Percentiles rank a stretch among this genome's conserved stretches.
Conservation (phyloP, 495 filamentous ascomycete species). For the Trypethelium eluteriae region DNA sequence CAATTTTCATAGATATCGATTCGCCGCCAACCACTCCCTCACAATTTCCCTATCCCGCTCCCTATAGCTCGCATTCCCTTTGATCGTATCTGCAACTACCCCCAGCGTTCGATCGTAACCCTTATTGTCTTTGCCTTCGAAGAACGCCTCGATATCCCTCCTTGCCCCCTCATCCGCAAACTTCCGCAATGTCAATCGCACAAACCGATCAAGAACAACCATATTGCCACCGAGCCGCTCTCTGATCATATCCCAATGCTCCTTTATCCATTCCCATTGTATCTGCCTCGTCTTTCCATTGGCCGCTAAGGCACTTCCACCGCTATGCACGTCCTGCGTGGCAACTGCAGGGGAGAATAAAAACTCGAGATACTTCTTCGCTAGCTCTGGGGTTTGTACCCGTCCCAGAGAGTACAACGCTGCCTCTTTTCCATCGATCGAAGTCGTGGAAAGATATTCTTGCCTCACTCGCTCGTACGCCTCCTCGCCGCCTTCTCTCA, state of each 20-base stretch:
- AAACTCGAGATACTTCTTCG: constrained; percentile 64
- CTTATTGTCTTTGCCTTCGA: constrained; percentile 68
- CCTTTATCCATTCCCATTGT: constrained; percentile 77
- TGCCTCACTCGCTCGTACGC: constrained; percentile 70
- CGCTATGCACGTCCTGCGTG: constrained; percentile 78
- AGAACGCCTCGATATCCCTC: constrained; percentile 75
- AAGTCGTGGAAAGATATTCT: constrained; percentile 70
- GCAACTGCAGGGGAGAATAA: constrained; percentile 71
- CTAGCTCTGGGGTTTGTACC: constrained; percentile 58
- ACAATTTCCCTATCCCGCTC: constrained; percentile 60
- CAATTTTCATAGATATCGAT: constrained; percentile 47
- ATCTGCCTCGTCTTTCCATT: constrained; percentile 62
- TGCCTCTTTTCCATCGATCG: constrained; percentile 85
- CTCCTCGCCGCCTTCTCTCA: constrained; percentile 56
- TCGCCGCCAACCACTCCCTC: constrained; percentile 61
- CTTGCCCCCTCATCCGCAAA: constrained; percentile 64
- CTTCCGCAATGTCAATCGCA: constrained; percentile 66
- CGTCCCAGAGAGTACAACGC: constrained; percentile 69
- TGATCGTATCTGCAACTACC: constrained; percentile 72
- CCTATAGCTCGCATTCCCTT: constrained; percentile 68
- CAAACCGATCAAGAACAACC: constrained; percentile 78
- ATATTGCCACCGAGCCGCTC: constrained; percentile 67
- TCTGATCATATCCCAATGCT: constrained; percentile 64
- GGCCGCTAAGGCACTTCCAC: constrained; percentile 58
- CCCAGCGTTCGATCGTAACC: constrained; percentile 72